phyloP scores from a whole-genome alignment of 495 filamentous ascomycete genomes.

The Lasiosphaeriaceae sp. region DNA sequence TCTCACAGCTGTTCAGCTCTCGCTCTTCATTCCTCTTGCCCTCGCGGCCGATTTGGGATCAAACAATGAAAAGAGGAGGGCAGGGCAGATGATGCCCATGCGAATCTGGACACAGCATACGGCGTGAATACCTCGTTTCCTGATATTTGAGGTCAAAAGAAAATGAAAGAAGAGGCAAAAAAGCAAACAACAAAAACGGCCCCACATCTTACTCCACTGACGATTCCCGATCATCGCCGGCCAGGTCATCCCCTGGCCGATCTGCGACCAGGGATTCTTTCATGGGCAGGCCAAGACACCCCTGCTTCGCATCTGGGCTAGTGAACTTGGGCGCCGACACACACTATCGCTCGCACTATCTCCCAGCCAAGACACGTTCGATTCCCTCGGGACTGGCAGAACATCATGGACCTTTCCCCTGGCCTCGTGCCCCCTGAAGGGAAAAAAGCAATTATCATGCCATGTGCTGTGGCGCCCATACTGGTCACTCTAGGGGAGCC shows the following conservation, averaged over 20 bases:
- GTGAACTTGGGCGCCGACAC: not conserved
- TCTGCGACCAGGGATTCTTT: not conserved
- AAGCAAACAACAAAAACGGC: not conserved
- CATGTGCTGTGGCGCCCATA: no score
- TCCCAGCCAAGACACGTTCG: no score
- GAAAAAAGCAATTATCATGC: no score
- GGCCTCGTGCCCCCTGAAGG: no score
- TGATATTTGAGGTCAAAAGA: not conserved
- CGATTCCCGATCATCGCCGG: not conserved
- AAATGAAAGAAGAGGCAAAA: not conserved
- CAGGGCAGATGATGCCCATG: not conserved
- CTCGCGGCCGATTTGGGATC: not conserved
- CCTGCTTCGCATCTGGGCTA: not conserved
- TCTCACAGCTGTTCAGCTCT: not conserved
- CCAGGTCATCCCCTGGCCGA: not conserved
- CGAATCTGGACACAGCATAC: no score
- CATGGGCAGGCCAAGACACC: not conserved
- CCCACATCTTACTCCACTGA: not conserved
- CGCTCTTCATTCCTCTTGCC: not conserved
- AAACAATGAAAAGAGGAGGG: not conserved
- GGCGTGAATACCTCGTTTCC: no score
- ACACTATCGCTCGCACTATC: no score
- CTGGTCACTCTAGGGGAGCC: no score
- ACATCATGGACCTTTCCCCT: no score
- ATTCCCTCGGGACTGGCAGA: no score